Percentiles rank a stretch among this genome's conserved stretches.
Evolutionary conservation across 306 rosid genomes (phyloP).

Genomic region (Lathyrus aphaca): DNA sequence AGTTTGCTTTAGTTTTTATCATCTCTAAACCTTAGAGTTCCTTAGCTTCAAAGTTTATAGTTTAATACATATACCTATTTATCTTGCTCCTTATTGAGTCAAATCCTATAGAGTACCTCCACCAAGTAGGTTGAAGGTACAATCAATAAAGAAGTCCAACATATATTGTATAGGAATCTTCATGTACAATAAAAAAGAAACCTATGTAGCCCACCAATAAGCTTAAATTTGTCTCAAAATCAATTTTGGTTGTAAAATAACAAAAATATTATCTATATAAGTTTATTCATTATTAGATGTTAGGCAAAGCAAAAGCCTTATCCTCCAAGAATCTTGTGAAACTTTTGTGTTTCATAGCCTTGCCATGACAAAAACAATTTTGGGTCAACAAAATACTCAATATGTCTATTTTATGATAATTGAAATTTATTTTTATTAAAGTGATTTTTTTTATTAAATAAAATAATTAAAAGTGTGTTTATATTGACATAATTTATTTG

Average conservation of each 20-base stretch:
- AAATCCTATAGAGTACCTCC: background rate
- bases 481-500: background rate
- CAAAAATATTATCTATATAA: background rate
- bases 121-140: constrained; percentile 6
- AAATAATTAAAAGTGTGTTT: background rate
- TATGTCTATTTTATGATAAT: background rate
- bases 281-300: constrained; percentile 4
- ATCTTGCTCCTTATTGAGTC: background rate
- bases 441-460: background rate
- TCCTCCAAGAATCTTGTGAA: constrained; percentile 41
- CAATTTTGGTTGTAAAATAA: constrained; percentile 26
- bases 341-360: constrained; percentile 34
- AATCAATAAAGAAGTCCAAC: background rate
- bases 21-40: background rate
- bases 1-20: constrained; percentile 28
- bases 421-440: background rate
- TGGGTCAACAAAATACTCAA: constrained; percentile 38
- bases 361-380: constrained; percentile 42
- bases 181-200: constrained; percentile 3
- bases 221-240: constrained; percentile 16
- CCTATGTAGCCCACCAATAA: constrained; percentile 13
- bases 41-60: background rate
- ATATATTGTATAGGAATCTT: constrained; percentile 31
- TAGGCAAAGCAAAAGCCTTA: constrained; percentile 27
- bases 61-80: background rate